Conservation (phyloP, 345 rosid species). For the Citrus mangshanensis region DNA sequence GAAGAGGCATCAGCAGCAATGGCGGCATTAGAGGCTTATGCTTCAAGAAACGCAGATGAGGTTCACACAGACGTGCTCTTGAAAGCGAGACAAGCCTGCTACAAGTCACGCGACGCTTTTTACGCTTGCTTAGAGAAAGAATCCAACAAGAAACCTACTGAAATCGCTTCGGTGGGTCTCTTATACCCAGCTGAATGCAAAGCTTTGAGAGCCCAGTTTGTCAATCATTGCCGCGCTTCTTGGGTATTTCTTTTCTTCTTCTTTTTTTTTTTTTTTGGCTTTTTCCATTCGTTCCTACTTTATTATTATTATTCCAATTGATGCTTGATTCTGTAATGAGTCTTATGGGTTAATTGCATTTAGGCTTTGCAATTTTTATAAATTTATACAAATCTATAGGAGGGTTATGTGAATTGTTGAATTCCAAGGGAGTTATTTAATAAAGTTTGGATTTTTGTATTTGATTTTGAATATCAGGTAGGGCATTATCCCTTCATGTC, state of each 20-base stretch:
- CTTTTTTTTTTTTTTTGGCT: not conserved
- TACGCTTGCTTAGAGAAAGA: slow-evolving; percentile 69
- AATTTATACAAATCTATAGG: not conserved
- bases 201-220: slow-evolving; percentile 45
- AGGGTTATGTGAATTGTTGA: not conserved
- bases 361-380: not conserved
- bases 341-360: not conserved
- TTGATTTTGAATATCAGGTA: not conserved
- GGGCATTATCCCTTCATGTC: too few relatives aligned
- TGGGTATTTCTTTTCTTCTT: slow-evolving; percentile 43
- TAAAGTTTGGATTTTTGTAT: not conserved
- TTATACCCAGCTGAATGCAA: slow-evolving; percentile 69
- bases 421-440: not conserved
- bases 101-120: slow-evolving; percentile 82
- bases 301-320: not conserved
- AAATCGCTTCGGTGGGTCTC: slow-evolving; percentile 76
- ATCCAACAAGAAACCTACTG: slow-evolving; percentile 64
- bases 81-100: slow-evolving; percentile 69
- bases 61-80: slow-evolving; percentile 70
- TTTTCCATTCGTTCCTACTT: not conserved
- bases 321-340: not conserved
- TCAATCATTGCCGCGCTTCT: slow-evolving; percentile 59
- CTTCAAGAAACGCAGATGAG: slow-evolving; percentile 44
- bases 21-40: slow-evolving; percentile 45
- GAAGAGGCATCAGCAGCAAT: slow-evolving; percentile 4